Percentiles rank a stretch among this genome's conserved stretches.
Evolutionary conservation across 2,329 filamentous ascomycete species (phyloP).

Genomic region (Xylariaceae sp.): DNA sequence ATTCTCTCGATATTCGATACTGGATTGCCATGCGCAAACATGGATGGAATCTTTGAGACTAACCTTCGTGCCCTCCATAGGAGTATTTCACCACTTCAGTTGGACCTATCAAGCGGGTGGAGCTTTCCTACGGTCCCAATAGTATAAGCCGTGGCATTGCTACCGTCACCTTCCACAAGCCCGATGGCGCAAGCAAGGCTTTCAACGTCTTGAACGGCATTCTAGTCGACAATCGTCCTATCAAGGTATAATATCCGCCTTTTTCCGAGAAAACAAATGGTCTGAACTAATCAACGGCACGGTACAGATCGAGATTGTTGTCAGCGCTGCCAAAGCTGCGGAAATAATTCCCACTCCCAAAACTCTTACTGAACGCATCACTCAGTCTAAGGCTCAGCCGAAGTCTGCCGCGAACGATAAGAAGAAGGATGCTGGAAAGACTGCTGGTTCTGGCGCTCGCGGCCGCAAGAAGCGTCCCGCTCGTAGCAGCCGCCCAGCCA

Average conservation of each 20-base stretch:
- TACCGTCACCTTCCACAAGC: conserved; percentile 82
- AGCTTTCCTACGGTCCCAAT: conserved; percentile 90
- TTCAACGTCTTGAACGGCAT: conserved; percentile 85
- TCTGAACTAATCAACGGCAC: conserved; percentile 33
- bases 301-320: conserved; percentile 82
- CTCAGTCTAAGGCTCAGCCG: conserved; percentile 74
- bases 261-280: neutral
- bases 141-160: conserved; percentile 91
- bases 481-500: conserved; percentile 68
- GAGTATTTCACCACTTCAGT: conserved; percentile 93
- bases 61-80: conserved; percentile 74
- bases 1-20: conserved; percentile 34
- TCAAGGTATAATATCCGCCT: conserved; percentile 72
- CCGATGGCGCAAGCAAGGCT: conserved; percentile 83
- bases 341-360: conserved; percentile 69
- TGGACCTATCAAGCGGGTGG: conserved; percentile 87
- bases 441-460: conserved; percentile 48
- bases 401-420: conserved; percentile 83
- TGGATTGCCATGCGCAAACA: conserved; percentile 37
- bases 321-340: conserved; percentile 76
- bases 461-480: conserved; percentile 58
- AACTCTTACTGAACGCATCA: conserved; percentile 82
- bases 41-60: conserved; percentile 61
- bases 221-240: conserved; percentile 85
- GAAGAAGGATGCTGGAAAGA: conserved; percentile 59